Percentiles rank a stretch among this genome's conserved stretches.
Conservation (phyloP, 805 yeast genomes). For the Groenewaldozyma salmanticensis region DNA sequence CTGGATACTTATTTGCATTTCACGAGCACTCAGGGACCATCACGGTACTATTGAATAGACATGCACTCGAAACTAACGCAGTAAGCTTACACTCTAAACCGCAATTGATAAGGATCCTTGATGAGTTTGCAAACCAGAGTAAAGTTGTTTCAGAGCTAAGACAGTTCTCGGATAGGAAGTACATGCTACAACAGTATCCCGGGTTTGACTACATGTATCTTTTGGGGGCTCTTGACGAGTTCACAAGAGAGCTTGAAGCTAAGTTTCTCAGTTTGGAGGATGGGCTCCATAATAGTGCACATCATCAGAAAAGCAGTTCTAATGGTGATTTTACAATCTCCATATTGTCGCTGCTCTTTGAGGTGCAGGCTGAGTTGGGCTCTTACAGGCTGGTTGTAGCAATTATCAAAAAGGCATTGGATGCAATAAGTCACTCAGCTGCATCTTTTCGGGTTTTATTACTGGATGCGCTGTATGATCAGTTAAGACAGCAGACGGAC, state of each 20-base stretch:
- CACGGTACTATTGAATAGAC: background rate
- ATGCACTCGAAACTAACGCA: background rate
- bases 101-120: slow-evolving; percentile 3
- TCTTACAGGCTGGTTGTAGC: slow-evolving; percentile 6
- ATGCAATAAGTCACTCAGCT: background rate
- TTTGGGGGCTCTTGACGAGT: slow-evolving; percentile 8
- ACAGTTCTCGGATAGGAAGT: slow-evolving; percentile 7
- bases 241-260: slow-evolving; percentile 2
- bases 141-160: slow-evolving; percentile 7
- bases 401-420: slow-evolving; percentile 2
- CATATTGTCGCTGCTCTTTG: slow-evolving; percentile 1
- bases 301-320: background rate
- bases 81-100: slow-evolving; percentile 1
- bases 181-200: slow-evolving; percentile 6
- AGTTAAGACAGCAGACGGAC: background rate
- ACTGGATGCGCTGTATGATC: slow-evolving; percentile 5
- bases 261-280: slow-evolving; percentile 6
- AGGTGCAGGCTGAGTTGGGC: background rate
- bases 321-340: slow-evolving; percentile 1
- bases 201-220: slow-evolving; percentile 7
- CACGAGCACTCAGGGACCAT: background rate
- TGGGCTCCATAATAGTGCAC: slow-evolving; percentile 3
- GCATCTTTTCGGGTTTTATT: slow-evolving; percentile 1
- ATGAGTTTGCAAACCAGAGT: slow-evolving; percentile 3
- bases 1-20: slow-evolving; percentile 3